phyloP scores from a whole-genome alignment of 352 stramenopile genomes.

The Elongisporangium undulatum region DNA sequence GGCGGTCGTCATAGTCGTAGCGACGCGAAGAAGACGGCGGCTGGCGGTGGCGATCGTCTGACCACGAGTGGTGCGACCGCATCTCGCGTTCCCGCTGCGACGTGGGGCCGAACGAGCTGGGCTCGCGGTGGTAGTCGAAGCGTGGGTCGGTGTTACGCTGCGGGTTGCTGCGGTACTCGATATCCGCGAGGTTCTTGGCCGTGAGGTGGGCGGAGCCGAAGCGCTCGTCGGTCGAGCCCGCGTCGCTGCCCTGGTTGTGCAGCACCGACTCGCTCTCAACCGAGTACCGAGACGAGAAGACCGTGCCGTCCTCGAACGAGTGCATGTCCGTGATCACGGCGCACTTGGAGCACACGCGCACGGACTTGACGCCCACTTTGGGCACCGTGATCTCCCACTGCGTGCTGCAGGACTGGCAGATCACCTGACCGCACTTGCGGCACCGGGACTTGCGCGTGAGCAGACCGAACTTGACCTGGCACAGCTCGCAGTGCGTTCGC shows the following conservation, averaged over 20 bases:
- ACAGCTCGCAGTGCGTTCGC: slow-evolving; percentile 56
- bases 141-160: not conserved
- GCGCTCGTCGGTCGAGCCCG: slow-evolving; percentile 30
- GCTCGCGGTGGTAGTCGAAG: not conserved
- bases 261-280: not conserved
- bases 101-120: not conserved
- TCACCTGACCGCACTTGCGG: slow-evolving; percentile 71
- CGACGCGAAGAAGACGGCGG: not conserved
- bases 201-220: slow-evolving; percentile 12
- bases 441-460: slow-evolving; percentile 63
- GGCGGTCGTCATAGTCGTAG: not conserved
- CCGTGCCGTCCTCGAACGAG: slow-evolving; percentile 15
- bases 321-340: slow-evolving; percentile 23
- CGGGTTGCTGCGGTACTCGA: not conserved
- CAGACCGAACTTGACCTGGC: slow-evolving; percentile 47
- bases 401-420: slow-evolving; percentile 58
- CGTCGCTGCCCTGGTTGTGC: not conserved
- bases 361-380: slow-evolving; percentile 35
- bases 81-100: not conserved
- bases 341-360: slow-evolving; percentile 62
- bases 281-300: not conserved
- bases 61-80: not conserved
- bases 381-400: slow-evolving; percentile 47
- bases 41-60: not conserved
- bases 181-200: not conserved